Conservation (phyloP, 441 rosid genomes). For the Populus hybrid region DNA sequence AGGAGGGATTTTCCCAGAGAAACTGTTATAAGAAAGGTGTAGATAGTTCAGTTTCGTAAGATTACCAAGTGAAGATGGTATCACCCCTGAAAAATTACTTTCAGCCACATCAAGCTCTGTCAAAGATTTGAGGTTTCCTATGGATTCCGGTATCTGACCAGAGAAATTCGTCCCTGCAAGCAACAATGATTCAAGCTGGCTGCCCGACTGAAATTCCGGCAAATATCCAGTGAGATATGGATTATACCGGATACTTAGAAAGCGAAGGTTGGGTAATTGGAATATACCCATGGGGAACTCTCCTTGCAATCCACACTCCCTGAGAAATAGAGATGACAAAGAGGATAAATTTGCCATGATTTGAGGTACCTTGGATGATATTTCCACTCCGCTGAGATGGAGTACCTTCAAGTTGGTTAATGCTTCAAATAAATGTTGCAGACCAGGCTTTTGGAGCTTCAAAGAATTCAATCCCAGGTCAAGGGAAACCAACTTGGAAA, state of each 20-base stretch:
- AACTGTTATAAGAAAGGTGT: constrained; percentile 40
- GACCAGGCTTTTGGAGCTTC: not conserved
- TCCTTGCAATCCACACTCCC: not conserved
- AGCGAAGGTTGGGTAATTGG: constrained; percentile 10
- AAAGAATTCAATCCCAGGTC: not conserved
- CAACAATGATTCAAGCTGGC: not conserved
- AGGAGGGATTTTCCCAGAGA: no score
- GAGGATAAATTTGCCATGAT: constrained; percentile 3
- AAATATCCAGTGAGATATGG: constrained; percentile 10
- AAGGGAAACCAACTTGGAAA: constrained; percentile 19
- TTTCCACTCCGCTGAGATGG: no score
- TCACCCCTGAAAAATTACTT: not conserved
- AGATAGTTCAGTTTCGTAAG: not conserved
- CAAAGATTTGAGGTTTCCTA: constrained; percentile 5
- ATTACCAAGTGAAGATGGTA: constrained; percentile 6
- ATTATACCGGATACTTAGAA: not conserved
- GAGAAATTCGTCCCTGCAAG: not conserved
- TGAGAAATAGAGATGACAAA: not conserved
- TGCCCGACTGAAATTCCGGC: not conserved
- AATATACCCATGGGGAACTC: constrained; percentile 8
- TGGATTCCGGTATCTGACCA: constrained; percentile 1
- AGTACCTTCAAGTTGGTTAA: no score
- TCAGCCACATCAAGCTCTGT: fast-evolving
- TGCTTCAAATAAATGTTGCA: not conserved
- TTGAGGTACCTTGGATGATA: no score